Conservation (phyloP, 106 monocot species). For the Phalaenopsis aphrodite region DNA sequence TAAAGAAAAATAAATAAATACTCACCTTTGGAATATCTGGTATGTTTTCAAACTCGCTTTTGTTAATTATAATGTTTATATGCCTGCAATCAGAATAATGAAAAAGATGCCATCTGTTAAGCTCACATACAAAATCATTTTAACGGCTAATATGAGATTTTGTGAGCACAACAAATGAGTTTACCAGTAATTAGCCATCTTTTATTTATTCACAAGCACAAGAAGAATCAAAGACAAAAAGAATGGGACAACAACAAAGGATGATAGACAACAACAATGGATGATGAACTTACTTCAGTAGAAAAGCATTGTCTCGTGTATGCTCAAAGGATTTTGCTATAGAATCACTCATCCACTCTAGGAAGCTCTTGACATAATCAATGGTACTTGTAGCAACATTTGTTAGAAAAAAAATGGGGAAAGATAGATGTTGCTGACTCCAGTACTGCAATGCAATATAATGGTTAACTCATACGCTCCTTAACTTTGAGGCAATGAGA, state of each 20-base stretch:
- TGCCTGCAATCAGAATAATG: constrained; percentile 50
- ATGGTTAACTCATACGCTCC: neutral
- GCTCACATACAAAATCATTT: neutral
- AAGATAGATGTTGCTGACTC: constrained; percentile 70
- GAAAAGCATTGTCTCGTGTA: constrained; percentile 83
- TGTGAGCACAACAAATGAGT: neutral
- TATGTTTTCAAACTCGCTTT: constrained; percentile 73
- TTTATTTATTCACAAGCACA: neutral
- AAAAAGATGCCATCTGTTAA: neutral
- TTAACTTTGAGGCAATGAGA: neutral
- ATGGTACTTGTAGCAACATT: constrained; percentile 89
- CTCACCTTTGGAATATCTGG: constrained; percentile 83
- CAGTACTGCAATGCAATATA: constrained; percentile 53
- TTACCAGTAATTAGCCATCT: neutral
- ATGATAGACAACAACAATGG: neutral
- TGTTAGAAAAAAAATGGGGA: constrained; percentile 88
- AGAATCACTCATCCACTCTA: constrained; percentile 97
- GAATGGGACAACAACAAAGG: neutral
- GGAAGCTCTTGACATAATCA: constrained; percentile 97
- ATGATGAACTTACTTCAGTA: constrained; percentile 60
- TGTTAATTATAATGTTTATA: constrained; percentile 80
- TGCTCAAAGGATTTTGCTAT: constrained; percentile 95
- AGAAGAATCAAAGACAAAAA: neutral
- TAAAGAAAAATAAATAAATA: neutral
- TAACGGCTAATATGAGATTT: neutral